Evolutionary conservation across 495 filamentous ascomycete genomes (phyloP), one percentile per base, ranked within the genome.

Genomic region (Penicillium silybi): DNA sequence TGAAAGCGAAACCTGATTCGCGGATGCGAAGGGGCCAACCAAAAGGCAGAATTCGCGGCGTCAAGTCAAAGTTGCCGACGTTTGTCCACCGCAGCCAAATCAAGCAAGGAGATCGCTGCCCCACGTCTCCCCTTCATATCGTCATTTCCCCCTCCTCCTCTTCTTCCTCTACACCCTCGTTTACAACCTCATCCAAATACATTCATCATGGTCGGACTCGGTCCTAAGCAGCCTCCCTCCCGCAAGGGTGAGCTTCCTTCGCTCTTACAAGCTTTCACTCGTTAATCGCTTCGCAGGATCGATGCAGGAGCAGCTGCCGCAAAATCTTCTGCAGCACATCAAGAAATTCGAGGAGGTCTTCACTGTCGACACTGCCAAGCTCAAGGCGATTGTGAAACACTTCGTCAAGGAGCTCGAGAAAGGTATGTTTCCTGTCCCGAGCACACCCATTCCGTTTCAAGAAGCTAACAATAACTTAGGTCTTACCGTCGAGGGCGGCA

Each of bases 341-440:
- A 82, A 90, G 69, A 71, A 82, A 22, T 80, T 97, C 37, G 93
- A 98, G 74, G 78, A 88, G n/a, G 65, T 82, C 17, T 98, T 98
- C 72, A 87, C 85, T 15, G 82, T 97, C 40, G 84, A 88, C 58
- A 78, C 73, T 2, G 72, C 79, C 13, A 95, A 88, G 73, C 82
- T 97, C 16, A 97, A 96, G 80, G 63, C 86, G 67, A 88, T 98
- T 55, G 91, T 92, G 27, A 77, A 84, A 43, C 90, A 93, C 64
- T 98, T 97, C 69, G 80, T 90, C 37, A 80, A 80, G 44, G 93
- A 98, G 76, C 84, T 98, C 48, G 80, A 83, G 52, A 95, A 92
- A 74, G 90, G 90, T 90, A 70, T 51, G 74, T 68, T 68, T 19
- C 37, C 18, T 19, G 4, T 40, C 16, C 43, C 29, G 27, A 8